Conservation (phyloP, 345 rosid genomes). For the Arabidopsis thaliana region TAIR10.1 NC_003075.7:17856001-17856500, state of each 20-base stretch:
- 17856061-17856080: not conserved
- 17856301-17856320: not conserved
- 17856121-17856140: slow-evolving; percentile 64
- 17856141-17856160: slow-evolving; percentile 65
- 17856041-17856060: slow-evolving; percentile 51
- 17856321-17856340: too few relatives aligned
- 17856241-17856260: slow-evolving; percentile 47
- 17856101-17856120: not conserved
- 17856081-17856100: not conserved
- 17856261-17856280: too few relatives aligned
- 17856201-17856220: slow-evolving; percentile 58
- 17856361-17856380: not conserved
- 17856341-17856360: not conserved
- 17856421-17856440: slow-evolving; percentile 54
- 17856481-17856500: slow-evolving; percentile 54
- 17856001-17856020: slow-evolving; percentile 55
- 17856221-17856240: slow-evolving; percentile 67
- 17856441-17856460: slow-evolving; percentile 66
- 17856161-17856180: slow-evolving; percentile 80
- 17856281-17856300: not conserved
- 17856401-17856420: slow-evolving; percentile 60
- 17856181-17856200: slow-evolving; percentile 59
- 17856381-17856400: slow-evolving; percentile 67
- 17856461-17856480: slow-evolving; percentile 66
- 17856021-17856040: slow-evolving; percentile 56